Conservation (phyloP, 176 grass and related monocot genomes). For the Rhynchospora tenuis region DNA sequence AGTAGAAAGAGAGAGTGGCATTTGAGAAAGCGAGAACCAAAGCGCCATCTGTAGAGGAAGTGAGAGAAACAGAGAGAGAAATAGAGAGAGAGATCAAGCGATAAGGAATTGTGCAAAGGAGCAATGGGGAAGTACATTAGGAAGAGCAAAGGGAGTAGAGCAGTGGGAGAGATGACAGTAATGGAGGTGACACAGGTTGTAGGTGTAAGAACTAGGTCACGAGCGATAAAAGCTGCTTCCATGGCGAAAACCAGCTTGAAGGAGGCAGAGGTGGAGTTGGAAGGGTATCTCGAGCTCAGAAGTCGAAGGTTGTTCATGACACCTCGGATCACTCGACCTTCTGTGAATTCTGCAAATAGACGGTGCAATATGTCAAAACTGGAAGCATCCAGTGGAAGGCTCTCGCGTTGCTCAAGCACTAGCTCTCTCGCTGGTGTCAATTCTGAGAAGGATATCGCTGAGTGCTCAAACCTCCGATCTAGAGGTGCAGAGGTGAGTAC, state of each 20-base stretch:
- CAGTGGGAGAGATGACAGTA: conserved; percentile 39
- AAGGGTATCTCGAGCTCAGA: conserved; percentile 50
- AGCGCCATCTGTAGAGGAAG: conserved; percentile 24
- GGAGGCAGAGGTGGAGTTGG: background rate
- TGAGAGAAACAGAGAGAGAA: background rate
- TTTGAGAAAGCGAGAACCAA: background rate
- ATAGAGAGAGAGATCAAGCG: background rate
- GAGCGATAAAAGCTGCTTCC: conserved; percentile 27
- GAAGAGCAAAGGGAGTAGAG: conserved; percentile 40
- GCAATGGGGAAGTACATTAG: conserved; percentile 73
- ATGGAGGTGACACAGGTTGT: conserved; percentile 66
- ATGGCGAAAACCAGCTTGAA: conserved; percentile 25
- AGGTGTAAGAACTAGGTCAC: conserved; percentile 58
- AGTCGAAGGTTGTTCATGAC: conserved; percentile 71
- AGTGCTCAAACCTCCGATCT: conserved; percentile 22
- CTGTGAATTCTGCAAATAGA: background rate
- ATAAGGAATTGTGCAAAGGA: background rate
- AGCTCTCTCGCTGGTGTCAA: conserved; percentile 26
- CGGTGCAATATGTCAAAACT: background rate
- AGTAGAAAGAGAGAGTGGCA: conserved; percentile 4
- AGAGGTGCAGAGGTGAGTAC: conserved; percentile 41
- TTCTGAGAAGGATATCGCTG: background rate
- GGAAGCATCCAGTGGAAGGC: background rate
- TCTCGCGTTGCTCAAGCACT: conserved; percentile 63
- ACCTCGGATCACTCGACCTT: background rate